Evolutionary conservation across 2,329 filamentous ascomycete species (phyloP).

Genomic region (Hypoxylon sp.): DNA sequence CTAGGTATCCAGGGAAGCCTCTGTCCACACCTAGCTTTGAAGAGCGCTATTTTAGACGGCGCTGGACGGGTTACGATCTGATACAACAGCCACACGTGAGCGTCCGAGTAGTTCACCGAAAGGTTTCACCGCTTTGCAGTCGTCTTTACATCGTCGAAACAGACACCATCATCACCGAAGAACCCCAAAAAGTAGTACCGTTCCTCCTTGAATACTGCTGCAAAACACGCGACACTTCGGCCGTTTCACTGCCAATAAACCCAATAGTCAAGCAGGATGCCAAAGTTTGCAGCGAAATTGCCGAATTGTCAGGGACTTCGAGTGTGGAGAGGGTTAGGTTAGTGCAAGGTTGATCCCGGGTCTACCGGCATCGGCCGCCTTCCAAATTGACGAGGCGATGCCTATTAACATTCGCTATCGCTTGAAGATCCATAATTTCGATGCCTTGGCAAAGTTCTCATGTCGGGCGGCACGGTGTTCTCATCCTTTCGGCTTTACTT

Average conservation of each 20-base stretch:
- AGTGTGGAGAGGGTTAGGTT: slow-evolving; percentile 45
- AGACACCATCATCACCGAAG: not conserved
- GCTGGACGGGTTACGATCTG: not conserved
- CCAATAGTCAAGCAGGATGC: slow-evolving; percentile 16
- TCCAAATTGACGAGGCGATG: slow-evolving; percentile 33
- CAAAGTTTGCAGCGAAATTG: slow-evolving; percentile 31
- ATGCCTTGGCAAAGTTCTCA: slow-evolving; percentile 30
- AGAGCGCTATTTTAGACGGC: not conserved
- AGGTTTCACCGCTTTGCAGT: slow-evolving; percentile 9
- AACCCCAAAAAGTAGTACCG: slow-evolving; percentile 13
- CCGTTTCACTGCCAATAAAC: slow-evolving; percentile 9
- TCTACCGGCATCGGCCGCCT: slow-evolving; percentile 38
- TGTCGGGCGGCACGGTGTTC: slow-evolving; percentile 20
- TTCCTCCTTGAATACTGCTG: slow-evolving; percentile 15
- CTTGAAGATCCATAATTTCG: slow-evolving; percentile 28
- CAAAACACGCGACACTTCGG: slow-evolving; percentile 21
- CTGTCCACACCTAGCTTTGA: not conserved
- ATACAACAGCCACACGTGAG: not conserved
- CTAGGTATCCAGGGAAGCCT: too few species aligned
- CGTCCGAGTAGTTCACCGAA: slow-evolving; percentile 12
- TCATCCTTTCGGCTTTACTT: slow-evolving; percentile 3
- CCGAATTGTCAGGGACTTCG: slow-evolving; percentile 33
- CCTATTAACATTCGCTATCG: slow-evolving; percentile 18
- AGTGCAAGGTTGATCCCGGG: slow-evolving; percentile 15
- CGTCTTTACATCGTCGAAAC: slow-evolving; percentile 6